Evolutionary conservation across 768 basidiomycete species (phyloP), one percentile per base, ranked within the genome.

Genomic region (Tubosaeta sp.): DNA sequence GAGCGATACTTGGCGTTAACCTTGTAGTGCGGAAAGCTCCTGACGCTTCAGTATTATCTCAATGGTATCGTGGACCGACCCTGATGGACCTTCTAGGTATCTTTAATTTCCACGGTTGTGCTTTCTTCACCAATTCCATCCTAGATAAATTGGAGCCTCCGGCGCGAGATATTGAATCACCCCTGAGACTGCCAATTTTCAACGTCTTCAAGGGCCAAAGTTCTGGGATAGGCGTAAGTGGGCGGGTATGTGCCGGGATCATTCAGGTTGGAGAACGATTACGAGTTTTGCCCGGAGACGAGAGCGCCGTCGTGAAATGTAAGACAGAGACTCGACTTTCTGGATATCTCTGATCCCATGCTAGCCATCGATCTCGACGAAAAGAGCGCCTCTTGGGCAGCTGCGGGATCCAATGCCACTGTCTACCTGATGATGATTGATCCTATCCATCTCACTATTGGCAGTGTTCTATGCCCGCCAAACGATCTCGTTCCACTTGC

Each of bases 201-300:
- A 98, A 99, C 65, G 91, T 98, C 4, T 98, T 95, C 77, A 95
- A 86, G 68, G 88, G 90, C 4, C 86, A 87, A 63, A 82, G 85
- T 14, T 83, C 89, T 3, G 82, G 88, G 2, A 82, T 81, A 5
- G 88, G 84, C 0, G 83, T 97, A 0, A 81, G 86, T 22, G 97
- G 97, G 16, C 74, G 94, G 46, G 72, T 98, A 41, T 90, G 85
- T 61, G 84, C 86, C 39, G 97, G 97, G 6, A 75, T 97, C 34
- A 79, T 97, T 4, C 95, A 97, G 69, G 88, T 94, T 3, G 95
- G 97, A 2, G 95, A 98, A 72, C 77, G 81, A 37, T 60, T 98
- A 34, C 78, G 92, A 38, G 83, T 95, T 46, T 72, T 97, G 4
- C 97, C 97, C 0, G 95, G 95, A 10, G 95, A 98, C 64, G 95